Conservation (phyloP, 192 early-diverging fungal genomes). For the Phycomyces nitens region DNA sequence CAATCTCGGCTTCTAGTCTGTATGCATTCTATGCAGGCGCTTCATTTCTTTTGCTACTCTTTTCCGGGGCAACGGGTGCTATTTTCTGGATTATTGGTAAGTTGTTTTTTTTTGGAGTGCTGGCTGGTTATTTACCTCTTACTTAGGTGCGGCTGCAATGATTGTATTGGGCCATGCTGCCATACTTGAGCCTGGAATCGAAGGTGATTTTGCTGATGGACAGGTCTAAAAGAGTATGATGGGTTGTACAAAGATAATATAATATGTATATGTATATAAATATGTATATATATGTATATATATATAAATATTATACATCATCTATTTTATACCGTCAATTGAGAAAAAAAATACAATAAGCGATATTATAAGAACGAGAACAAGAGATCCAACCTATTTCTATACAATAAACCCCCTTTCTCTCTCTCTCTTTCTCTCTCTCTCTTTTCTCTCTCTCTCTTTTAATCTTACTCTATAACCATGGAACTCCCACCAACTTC, state of each 20-base stretch:
- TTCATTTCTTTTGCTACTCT: constrained; percentile 47
- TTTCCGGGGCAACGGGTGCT: constrained; percentile 48
- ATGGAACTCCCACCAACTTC: background rate
- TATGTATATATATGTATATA: too few relatives aligned
- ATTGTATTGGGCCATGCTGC: constrained; percentile 55
- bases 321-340: too few relatives aligned
- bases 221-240: constrained; percentile 3
- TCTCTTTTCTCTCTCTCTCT: too few relatives aligned
- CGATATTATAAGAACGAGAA: too few relatives aligned
- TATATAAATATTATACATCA: too few relatives aligned
- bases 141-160: constrained; percentile 51
- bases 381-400: too few relatives aligned
- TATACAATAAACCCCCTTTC: too few relatives aligned
- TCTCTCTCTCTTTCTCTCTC: too few relatives aligned
- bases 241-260: background rate
- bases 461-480: too few relatives aligned
- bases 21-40: constrained; percentile 40
- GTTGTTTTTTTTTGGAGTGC: background rate
- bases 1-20: constrained; percentile 38
- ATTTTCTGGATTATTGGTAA: constrained; percentile 61
- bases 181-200: constrained; percentile 52
- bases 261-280: background rate
- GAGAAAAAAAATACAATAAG: too few relatives aligned
- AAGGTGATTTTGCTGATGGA: constrained; percentile 45
- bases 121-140: too few relatives aligned